Conservation (phyloP, 2,329 filamentous ascomycete genomes). For the Sclerotinia sclerotiorum region DNA sequence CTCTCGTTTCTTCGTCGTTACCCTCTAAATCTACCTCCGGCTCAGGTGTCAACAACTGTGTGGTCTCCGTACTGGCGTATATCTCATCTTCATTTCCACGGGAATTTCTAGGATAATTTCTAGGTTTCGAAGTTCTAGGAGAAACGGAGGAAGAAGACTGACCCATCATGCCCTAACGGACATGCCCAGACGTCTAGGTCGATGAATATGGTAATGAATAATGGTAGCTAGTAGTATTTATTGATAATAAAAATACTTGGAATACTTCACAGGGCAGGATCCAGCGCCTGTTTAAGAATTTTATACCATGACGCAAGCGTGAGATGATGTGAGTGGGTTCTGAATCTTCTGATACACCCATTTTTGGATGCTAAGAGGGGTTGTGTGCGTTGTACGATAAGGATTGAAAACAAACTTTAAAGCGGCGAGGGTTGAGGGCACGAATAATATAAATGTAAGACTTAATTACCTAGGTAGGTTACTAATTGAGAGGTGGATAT, state of each 20-base stretch:
- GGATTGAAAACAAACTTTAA: neutral
- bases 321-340: neutral
- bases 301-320: neutral
- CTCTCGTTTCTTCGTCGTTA: constrained; percentile 18
- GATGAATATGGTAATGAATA: neutral
- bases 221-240: constrained; percentile 1
- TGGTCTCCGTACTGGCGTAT: constrained; percentile 17
- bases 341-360: too few species aligned
- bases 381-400: neutral
- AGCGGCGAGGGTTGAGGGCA: neutral
- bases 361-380: neutral
- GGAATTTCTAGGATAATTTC: constrained; percentile 1
- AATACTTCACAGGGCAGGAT: neutral
- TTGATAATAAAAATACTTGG: constrained; percentile 19
- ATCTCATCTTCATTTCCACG: constrained; percentile 7
- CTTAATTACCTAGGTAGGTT: too few species aligned
- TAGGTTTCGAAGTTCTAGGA: neutral
- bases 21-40: constrained; percentile 27
- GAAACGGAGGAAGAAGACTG: constrained; percentile 8
- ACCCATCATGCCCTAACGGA: constrained; percentile 1
- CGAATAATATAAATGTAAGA: neutral
- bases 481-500: too few species aligned
- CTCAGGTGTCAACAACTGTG: constrained; percentile 28
- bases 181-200: constrained; percentile 5
- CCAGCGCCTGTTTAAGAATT: constrained; percentile 19